A percentile compares a stretch with the other conserved stretches of the same genome.
Evolutionary conservation across 2,329 filamentous ascomycete species (phyloP).

Genomic region (Cladophialophora carrionii): DNA sequence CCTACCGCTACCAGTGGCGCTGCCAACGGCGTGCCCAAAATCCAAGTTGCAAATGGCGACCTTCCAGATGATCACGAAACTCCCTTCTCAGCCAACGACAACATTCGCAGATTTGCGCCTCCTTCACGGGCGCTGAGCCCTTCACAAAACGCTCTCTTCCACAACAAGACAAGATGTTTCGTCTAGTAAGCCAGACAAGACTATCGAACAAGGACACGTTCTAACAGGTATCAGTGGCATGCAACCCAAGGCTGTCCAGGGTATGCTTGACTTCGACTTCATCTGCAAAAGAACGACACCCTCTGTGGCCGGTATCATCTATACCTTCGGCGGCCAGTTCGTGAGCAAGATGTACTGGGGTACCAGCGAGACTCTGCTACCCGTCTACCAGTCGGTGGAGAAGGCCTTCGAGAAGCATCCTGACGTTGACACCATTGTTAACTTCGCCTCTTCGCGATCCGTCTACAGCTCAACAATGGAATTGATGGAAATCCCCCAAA

Average conservation of each 20-base stretch:
- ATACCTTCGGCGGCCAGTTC: constrained; percentile 99
- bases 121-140: constrained; percentile 92
- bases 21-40: constrained; percentile 51
- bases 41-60: constrained; percentile 54
- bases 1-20: constrained; percentile 60
- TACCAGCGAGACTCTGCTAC: constrained; percentile 96
- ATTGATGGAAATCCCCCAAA: constrained; percentile 94
- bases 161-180: constrained; percentile 99
- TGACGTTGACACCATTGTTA: constrained; percentile 97
- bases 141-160: constrained; percentile 89
- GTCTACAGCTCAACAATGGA: constrained; percentile 99
- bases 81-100: constrained; percentile 82
- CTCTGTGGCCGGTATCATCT: constrained; percentile 98
- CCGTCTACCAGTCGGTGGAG: constrained; percentile 91
- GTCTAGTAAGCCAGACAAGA: constrained; percentile 82
- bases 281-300: constrained; percentile 98
- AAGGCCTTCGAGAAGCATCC: constrained; percentile 96
- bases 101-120: constrained; percentile 94
- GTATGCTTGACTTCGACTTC: constrained; percentile 99
- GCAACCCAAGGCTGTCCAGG: constrained; percentile 89
- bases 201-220: neutral
- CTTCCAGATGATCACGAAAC: constrained; percentile 36
- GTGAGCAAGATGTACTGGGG: constrained; percentile 99
- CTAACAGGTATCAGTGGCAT: constrained; percentile 67
- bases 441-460: constrained; percentile 98